phyloP scores from a whole-genome alignment of 495 filamentous ascomycete species.

The Oidiodendron maius region DNA sequence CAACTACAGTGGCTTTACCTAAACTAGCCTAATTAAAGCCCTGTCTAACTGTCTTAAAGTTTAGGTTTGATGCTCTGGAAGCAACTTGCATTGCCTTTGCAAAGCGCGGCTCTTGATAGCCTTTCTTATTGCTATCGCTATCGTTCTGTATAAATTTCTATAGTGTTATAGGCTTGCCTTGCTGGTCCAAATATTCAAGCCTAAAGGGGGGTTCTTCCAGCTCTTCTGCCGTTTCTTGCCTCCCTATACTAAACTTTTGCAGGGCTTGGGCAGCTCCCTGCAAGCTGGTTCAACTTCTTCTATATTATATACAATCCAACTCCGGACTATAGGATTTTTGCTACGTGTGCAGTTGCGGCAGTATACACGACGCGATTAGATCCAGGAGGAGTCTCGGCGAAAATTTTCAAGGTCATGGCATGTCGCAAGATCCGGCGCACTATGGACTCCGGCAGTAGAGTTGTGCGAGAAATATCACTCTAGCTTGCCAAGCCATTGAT shows the following conservation, averaged over 20 bases:
- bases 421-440: conserved; percentile 34
- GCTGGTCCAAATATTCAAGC: conserved; percentile 20
- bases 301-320: not conserved
- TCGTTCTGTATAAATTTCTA: conserved; percentile 30
- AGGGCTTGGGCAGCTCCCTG: conserved; percentile 13
- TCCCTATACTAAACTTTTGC: conserved; percentile 20
- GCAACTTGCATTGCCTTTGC: conserved; percentile 23
- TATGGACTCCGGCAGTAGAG: conserved; percentile 22
- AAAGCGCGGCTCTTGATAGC: conserved; percentile 25
- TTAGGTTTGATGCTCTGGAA: not conserved
- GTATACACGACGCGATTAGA: conserved; percentile 21
- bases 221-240: conserved; percentile 19
- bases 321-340: not conserved
- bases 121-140: conserved; percentile 23
- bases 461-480: conserved; percentile 24
- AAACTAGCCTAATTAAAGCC: conserved; percentile 13
- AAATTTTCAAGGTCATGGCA: conserved; percentile 42
- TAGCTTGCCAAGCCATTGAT: conserved; percentile 29
- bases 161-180: conserved; percentile 21
- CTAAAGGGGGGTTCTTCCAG: conserved; percentile 25
- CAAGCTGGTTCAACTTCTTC: not conserved
- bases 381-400: conserved; percentile 32
- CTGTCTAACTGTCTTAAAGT: conserved; percentile 19
- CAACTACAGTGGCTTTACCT: conserved; percentile 10
- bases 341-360: conserved; percentile 10